Base-by-base conservation (phyloP, 1,284 basidiomycete genomes). In the Cryptococcus amylolentus region DNA sequence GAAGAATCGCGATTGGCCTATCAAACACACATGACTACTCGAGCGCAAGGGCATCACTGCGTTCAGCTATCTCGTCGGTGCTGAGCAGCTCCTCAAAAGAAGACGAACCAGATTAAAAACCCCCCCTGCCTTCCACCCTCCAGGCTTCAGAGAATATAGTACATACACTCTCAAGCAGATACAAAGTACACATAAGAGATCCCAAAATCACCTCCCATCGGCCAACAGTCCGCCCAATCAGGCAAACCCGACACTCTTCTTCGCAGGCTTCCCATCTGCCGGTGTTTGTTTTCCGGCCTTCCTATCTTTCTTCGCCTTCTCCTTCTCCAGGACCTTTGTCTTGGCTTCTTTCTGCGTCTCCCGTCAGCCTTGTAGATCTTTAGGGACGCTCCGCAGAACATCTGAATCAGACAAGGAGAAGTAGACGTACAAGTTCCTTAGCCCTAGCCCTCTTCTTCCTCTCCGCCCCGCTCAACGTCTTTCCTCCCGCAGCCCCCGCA, bases 391-490 rank as follows among this genome's bases (percentile, higher is more conserved):
- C 23, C 23, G 23, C 23, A 3, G 23, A 35, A 13, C 1, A 8
- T 28, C 13, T 26, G 43, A 37, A 1, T 9, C 4, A 16, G 18
- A 44, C 23, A 20, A 40, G 40, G 20, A 66, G 67, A 43, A 55
- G 69, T 68, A 45, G 23, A 23, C 69, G 35, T n/a, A 65, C 66
- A 51, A 62, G 63, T 31, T 55, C 64, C 48, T 54, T 57, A 50
- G 31, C 31, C 31, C 65, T 63, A n/a, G 53, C 42, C 27, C 56
- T 55, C 57, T 67, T 66, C 52, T 56, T 54, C 35, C 56, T 52
- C 14, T 52, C 52, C 26, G 50, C 44, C 26, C 31, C 47, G n/a
- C 46, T 41, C 49, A 56, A 52, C 53, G 58, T 58, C 64, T 63
- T 62, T 44, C 54, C 51, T n/a, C 45, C 39, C 9, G 49, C 51